A percentile compares a stretch with the other conserved stretches of the same genome.
Evolutionary conservation across 192 early-diverging fungal species (phyloP).

Genomic region (Pecoramyces ruminantium): DNA sequence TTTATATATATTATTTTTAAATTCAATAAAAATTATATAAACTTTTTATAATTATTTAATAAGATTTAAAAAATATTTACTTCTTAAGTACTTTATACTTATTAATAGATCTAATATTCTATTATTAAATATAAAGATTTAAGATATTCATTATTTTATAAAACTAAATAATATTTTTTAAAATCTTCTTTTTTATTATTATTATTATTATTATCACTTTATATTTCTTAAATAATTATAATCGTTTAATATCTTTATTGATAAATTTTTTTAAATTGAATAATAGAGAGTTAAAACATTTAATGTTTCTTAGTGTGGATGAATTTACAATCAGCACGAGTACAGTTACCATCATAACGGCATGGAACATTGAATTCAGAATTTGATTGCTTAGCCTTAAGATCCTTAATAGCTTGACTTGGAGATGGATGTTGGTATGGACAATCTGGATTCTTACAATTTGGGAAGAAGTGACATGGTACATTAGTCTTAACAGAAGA

Average conservation of each 20-base stretch:
- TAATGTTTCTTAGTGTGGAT: background rate
- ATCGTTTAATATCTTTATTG: background rate
- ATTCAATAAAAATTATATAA: too few species aligned
- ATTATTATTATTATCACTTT: too few species aligned
- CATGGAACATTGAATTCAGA: background rate
- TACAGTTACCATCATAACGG: background rate
- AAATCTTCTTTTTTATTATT: background rate
- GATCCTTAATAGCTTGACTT: background rate
- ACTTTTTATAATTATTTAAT: too few species aligned
- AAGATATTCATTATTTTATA: background rate
- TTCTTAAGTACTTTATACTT: background rate
- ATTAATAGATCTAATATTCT: background rate
- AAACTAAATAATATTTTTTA: background rate
- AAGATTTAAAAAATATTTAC: background rate
- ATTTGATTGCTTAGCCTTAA: background rate
- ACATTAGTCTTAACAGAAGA: background rate
- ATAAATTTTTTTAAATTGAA: background rate
- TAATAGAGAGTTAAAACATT: background rate
- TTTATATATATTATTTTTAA: too few species aligned
- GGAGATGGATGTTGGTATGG: conserved; percentile 2
- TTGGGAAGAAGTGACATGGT: conserved; percentile 1
- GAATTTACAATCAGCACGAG: background rate
- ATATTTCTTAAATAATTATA: background rate
- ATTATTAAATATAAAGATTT: background rate
- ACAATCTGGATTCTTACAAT: conserved; percentile 4